Base-by-base conservation (phyloP, 208 protist species). In the Crithidia brevicula region DNA sequence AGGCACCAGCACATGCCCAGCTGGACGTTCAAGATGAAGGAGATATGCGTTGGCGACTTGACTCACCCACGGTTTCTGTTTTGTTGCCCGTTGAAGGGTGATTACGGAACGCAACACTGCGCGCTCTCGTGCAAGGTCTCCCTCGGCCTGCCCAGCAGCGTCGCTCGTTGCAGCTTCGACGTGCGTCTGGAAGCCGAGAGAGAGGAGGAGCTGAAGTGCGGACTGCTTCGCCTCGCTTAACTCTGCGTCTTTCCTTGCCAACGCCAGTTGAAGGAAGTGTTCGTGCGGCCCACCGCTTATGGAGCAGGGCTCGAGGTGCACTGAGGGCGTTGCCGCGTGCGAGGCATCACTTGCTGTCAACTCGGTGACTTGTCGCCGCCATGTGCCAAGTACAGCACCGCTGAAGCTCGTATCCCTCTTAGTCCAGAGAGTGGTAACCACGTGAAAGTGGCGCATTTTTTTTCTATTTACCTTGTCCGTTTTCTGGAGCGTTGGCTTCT, bases 261-360 rank as follows among this genome's bases (percentile, higher is more conserved):
- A 47, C 13, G 72, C 27, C 36, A 54, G 36, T 22, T 74, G 73
- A 4, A 74, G 34, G 22, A 65, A 42, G 22, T 59, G 11, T 13
- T 46, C 9, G 40, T 52, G 58, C 4, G 65, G 60, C 0, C 51
- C 49, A 9, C 61, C 57, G 28, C 34, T 28, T 18, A 72, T n/a
- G n/a, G 30, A 30, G 25, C 58, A 73, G 1, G 68, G 68, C 10
- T 43, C 28, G 1, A 31, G 6, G 15, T 43, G 22, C 4, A 30
- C 16, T 20, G 23, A 20, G 8, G 34, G 27, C 20, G 25, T 30
- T 27, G 30, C 28, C 52, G 18, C 50, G n/a, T 30, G n/a, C 25
- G 25, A 51, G 20, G 46, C 46, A 51, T 18, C 9, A 28, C 46
- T 18, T 18, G 46, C 18, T 27, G 46, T 27, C 9, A 18, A n/a